These are phyloP conservation scores for Sugiyamaella qingdaonensis DNA, from an alignment of 805 yeast genomes.

Conservation along the genomic window DNA sequence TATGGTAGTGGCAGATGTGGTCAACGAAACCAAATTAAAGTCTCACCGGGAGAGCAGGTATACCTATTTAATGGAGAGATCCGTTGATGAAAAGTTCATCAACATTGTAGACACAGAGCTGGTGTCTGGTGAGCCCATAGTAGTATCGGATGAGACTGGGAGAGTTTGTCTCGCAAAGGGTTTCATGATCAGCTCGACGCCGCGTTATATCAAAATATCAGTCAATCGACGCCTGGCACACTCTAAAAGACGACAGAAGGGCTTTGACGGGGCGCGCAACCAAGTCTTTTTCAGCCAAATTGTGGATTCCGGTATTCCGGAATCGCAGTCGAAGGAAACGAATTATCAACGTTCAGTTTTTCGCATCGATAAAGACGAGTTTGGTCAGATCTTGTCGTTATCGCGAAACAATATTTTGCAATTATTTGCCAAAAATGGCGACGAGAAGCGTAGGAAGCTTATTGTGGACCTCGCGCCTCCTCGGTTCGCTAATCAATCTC, in stretches of 20 bases:
- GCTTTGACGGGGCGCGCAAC: slow-evolving; percentile 42
- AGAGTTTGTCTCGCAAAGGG: slow-evolving; percentile 73
- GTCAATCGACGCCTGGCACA: slow-evolving; percentile 52
- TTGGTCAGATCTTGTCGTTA: slow-evolving; percentile 66
- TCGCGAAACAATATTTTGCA: slow-evolving; percentile 75
- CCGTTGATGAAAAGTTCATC: slow-evolving; percentile 2
- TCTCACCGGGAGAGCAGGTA: slow-evolving; percentile 16
- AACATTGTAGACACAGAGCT: slow-evolving; percentile 45
- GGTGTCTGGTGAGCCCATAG: slow-evolving; percentile 54
- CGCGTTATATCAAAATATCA: slow-evolving; percentile 43
- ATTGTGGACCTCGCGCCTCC: slow-evolving; percentile 57
- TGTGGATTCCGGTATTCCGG: slow-evolving; percentile 32
- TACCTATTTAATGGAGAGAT: slow-evolving; percentile 13
- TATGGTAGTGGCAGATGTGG: slow-evolving; percentile 37
- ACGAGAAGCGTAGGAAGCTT: slow-evolving; percentile 38
- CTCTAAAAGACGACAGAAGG: slow-evolving; percentile 38
- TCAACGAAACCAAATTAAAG: slow-evolving; percentile 4
- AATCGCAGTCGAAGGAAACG: slow-evolving; percentile 2
- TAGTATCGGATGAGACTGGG: slow-evolving; percentile 76
- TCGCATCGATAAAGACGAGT: slow-evolving; percentile 77
- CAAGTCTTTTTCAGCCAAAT: slow-evolving; percentile 46
- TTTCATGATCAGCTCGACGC: slow-evolving; percentile 42
- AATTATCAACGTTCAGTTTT: slow-evolving; percentile 36
- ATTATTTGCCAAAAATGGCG: slow-evolving; percentile 53
- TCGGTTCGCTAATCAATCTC: slow-evolving; percentile 27